Evolutionary conservation across 2,329 filamentous ascomycete species (phyloP).

Genomic region (Sclerotinia subarctica): DNA sequence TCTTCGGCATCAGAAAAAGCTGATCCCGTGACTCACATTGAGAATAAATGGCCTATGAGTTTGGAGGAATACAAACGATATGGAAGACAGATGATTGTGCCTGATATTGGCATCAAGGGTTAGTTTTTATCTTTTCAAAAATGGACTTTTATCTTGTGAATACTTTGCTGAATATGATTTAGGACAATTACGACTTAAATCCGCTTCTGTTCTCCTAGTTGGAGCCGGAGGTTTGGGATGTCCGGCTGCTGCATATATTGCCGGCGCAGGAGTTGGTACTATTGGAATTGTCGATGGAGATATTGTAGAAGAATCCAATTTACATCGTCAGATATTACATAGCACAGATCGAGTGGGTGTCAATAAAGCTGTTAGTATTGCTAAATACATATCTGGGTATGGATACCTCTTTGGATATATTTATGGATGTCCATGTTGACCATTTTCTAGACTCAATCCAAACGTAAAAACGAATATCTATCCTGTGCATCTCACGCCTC

Average conservation of each 20-base stretch:
- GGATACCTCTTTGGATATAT: conserved; percentile 25
- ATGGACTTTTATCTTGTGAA: neutral
- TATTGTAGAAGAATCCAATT: conserved; percentile 80
- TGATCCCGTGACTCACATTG: conserved; percentile 29
- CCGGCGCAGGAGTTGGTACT: conserved; percentile 80
- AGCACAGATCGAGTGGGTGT: conserved; percentile 65
- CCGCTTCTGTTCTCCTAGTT: conserved; percentile 71
- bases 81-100: conserved; percentile 85
- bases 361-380: conserved; percentile 77
- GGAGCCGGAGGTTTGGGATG: conserved; percentile 89
- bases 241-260: conserved; percentile 88
- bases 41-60: conserved; percentile 62
- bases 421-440: neutral
- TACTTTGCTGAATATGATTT: neutral
- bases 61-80: conserved; percentile 80
- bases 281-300: conserved; percentile 87
- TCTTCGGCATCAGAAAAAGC: neutral
- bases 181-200: conserved; percentile 75
- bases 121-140: neutral
- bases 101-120: conserved; percentile 75
- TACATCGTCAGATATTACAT: conserved; percentile 90
- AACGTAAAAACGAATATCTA: conserved; percentile 63
- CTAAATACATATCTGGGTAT: conserved; percentile 55
- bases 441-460: conserved; percentile 63
- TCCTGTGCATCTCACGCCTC: conserved; percentile 60